Base-by-base conservation (phyloP, 2,329 filamentous ascomycete genomes). In the Trichoderma oligosporum region DNA sequence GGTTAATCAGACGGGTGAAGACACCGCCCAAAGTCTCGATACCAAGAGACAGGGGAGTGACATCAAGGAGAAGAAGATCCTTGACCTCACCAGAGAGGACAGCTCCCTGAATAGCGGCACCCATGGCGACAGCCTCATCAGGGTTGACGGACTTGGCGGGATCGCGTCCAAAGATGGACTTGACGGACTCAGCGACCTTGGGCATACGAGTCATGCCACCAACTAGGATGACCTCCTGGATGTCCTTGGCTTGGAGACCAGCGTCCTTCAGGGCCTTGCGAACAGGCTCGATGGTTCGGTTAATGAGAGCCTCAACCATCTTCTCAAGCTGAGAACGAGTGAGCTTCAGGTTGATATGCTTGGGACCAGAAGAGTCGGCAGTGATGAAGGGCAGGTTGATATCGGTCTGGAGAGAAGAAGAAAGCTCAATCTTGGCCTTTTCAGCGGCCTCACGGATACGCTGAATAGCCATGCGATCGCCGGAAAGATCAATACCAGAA, bases 201-300 rank as follows among this genome's bases (percentile, higher is more conserved):
- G 93, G 93, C 92, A 97, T 97, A 81, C 93, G 93, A 68, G 93
- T 97, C 92, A 97, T 97, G 78, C 93, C 93, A 86, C 93, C 93
- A 56, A 97, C 93, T 41, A 97, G 87, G 74, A 97, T 96, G 67
- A 97, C 90, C 73, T 97, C 93, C 78, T 97, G 90, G 73, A 97
- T 95, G 61, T 97, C 92, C 80, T 91, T 95, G 67, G 92, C 85
- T 75, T 89, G 81, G 45, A 97, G 85, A 76, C 87, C 86, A 73
- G 93, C 93, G 76, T 97, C 93, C 85, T 97, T 97, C 60, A 97
- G 82, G 18, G 92, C 93, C 85, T 96, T 97, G 77, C 91, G 89
- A 66, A 97, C 93, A 61, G 93, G 93, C 62, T 96, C 92, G 57
- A 95, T 82, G 62, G 92, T 97, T 69, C 85, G 85, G 74, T 75